Percentiles rank a stretch among this genome's conserved stretches.
Conservation (phyloP, 2,329 filamentous ascomycete genomes). For the Laburnicola sp. region DNA sequence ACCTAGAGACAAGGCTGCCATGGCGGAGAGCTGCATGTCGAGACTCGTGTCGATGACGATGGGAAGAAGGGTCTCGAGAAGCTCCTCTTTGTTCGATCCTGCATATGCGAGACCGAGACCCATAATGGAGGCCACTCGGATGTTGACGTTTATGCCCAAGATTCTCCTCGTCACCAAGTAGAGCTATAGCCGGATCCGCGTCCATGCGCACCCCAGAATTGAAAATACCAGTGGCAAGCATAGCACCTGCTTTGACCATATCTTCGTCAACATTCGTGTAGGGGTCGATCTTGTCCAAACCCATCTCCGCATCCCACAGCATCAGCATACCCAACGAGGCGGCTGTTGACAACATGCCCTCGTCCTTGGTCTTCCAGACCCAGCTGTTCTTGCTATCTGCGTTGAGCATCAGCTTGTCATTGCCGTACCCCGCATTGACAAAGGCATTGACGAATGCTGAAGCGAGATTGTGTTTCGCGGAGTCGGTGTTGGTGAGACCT, state of each 20-base stretch:
- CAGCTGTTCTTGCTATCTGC: slow-evolving; percentile 82
- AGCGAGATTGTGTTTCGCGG: slow-evolving; percentile 90
- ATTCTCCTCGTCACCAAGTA: slow-evolving; percentile 79
- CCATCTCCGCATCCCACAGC: slow-evolving; percentile 91
- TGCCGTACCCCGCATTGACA: slow-evolving; percentile 91
- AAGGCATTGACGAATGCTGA: slow-evolving; percentile 97
- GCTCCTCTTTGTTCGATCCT: slow-evolving; percentile 85
- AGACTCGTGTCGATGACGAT: slow-evolving; percentile 81
- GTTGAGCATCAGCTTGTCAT: slow-evolving; percentile 97
- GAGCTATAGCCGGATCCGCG: slow-evolving; percentile 83
- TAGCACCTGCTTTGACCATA: slow-evolving; percentile 85
- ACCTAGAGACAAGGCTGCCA: slow-evolving; percentile 89
- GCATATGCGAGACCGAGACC: slow-evolving; percentile 93
- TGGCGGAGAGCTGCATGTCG: slow-evolving; percentile 94
- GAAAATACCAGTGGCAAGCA: slow-evolving; percentile 92
- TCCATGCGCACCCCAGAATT: slow-evolving; percentile 90
- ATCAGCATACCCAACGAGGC: slow-evolving; percentile 90
- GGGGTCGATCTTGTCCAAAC: slow-evolving; percentile 90
- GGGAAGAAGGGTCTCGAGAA: slow-evolving; percentile 83
- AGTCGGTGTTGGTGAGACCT: slow-evolving; percentile 92
- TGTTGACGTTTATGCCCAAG: slow-evolving; percentile 74
- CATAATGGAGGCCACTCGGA: slow-evolving; percentile 88
- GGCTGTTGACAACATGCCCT: slow-evolving; percentile 95
- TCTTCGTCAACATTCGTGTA: slow-evolving; percentile 85
- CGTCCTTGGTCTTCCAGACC: slow-evolving; percentile 99